Evolutionary conservation across 73 alveolate genomes (phyloP).

Genomic region (Tetrahymena elliotti): DNA sequence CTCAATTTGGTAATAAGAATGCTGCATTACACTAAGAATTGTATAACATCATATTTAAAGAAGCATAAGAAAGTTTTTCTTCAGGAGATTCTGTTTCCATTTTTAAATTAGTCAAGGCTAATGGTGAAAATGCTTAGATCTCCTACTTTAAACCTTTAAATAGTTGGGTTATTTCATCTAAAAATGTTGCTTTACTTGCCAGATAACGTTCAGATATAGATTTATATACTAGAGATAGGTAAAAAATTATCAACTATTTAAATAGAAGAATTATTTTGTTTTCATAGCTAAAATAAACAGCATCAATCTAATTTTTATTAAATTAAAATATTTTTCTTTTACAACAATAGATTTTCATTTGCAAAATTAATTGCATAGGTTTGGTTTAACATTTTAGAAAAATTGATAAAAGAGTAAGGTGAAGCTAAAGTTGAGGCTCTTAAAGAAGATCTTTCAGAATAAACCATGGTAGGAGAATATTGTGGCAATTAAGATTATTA

Average conservation of each 20-base stretch:
- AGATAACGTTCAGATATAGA: constrained; percentile 57
- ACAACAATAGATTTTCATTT: constrained; percentile 69
- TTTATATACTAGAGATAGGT: constrained; percentile 4
- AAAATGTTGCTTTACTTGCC: constrained; percentile 77
- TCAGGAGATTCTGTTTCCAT: constrained; percentile 52
- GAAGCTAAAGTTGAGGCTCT: constrained; percentile 44
- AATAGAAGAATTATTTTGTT: too few relatives aligned
- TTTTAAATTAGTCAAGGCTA: constrained; percentile 83
- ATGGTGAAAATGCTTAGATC: constrained; percentile 91
- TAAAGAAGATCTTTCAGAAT: constrained; percentile 60
- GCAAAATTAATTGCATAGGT: constrained; percentile 78
- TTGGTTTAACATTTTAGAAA: constrained; percentile 75
- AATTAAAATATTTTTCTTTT: neutral
- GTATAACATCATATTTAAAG: constrained; percentile 22
- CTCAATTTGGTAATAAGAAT: neutral
- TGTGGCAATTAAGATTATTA: constrained; percentile 83
- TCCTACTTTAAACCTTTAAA: constrained; percentile 62
- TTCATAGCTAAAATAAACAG: too few relatives aligned
- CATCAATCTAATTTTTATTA: neutral
- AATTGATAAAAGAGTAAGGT: constrained; percentile 31
- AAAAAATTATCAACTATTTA: too few relatives aligned
- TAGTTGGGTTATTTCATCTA: constrained; percentile 83
- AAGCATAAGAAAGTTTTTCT: constrained; percentile 25
- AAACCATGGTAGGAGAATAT: constrained; percentile 90
- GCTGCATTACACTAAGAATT: constrained; percentile 11